Base-by-base conservation (phyloP, 768 basidiomycete genomes). In the Strobilomyces echinocephalus region DNA sequence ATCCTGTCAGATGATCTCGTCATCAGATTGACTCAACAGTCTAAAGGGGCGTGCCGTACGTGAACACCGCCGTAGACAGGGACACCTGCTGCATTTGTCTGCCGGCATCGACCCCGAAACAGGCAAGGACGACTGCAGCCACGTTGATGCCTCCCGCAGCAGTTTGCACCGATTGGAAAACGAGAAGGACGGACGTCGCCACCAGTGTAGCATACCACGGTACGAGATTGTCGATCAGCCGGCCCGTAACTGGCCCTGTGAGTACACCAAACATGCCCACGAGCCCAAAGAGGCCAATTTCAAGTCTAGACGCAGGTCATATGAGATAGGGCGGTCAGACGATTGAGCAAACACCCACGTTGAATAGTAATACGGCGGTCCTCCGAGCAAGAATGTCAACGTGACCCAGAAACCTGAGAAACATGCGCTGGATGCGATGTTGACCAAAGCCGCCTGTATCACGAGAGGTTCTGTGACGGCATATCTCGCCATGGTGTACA, bases 341-440 rank as follows among this genome's bases (percentile, higher is more conserved):
- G 14, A 4, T 18, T n/a, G 11, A 34, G 36, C 59, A 30, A 45
- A 20, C 8, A 55, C 78, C 30, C 59, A 80, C 86, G 85, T 87
- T 1, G 84, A 85, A 58, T 86, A 92, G 60, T 83, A 63, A 63
- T 91, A 94, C 1, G 87, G 87, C 4, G 82, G 69, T 6, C 84
- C 87, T 8, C 83, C 85, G 3, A 95, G 82, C 20, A 93, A 72
- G 73, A 93, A 95, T 0, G 91, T 91, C 55, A 89, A 67, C 0
- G 86, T 87, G 4, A 87, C 85, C 86, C 86, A 84, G 58, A 82
- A 84, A 58, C 74, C 78, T 11, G 72, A 75, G 36, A 78, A 84
- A 47, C 81, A 84, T 24, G 84, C 84, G 54, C 78, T 79, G 12
- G 75, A 77, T 26, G 76, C 76, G 15, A 89, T 63, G 58, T 82